Base-by-base conservation (phyloP, 2,329 filamentous ascomycete genomes). In the Talaromyces verruculosus region DNA sequence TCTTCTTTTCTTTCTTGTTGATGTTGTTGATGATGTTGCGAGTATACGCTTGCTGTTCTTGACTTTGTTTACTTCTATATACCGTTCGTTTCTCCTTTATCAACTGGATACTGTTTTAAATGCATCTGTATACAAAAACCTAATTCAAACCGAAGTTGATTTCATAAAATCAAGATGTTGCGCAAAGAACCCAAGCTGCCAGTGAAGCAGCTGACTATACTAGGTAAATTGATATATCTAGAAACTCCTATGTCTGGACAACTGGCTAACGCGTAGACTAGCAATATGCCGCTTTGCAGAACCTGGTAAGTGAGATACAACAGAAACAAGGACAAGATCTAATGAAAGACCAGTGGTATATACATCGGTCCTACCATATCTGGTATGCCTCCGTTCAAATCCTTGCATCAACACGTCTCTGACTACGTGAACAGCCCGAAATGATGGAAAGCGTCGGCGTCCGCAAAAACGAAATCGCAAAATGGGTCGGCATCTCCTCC, bases 391-490 rank as follows among this genome's bases (percentile, higher is more conserved):
- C n/a, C 53, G n/a, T 28, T 30, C 28, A 25, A 49, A 68, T 47
- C 63, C 62, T 41, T 37, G 22, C 57, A 35, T 57, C 25, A 39
- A 51, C 33, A 66, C 22, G 33, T 55, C 28, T 51, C 60, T 62
- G 1, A 62, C 41, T 8, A 47, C 10, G n/a, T n/a, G 3, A 67
- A 72, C 66, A 83, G 69, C 91, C 91, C 11, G 91, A 93, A 78
- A 95, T 96, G 91, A 90, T 96, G 65, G 85, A 89, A 71, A 89
- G 88, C 74, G 92, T 96, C 69, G 88, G 90, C 10, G 83, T 96
- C 17, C 83, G 86, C 7, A 73, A 77, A 51, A 84, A 88, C 69
- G 86, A 90, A 70, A 86, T 96, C 28, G 91, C 91, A 49, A 90
- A 88, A 81, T 94, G 90, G 89, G 91, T 89, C n/a, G 90, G 90